phyloP scores from a whole-genome alignment of 192 early-diverging fungal species.

The Umbelopsis vinacea region DNA sequence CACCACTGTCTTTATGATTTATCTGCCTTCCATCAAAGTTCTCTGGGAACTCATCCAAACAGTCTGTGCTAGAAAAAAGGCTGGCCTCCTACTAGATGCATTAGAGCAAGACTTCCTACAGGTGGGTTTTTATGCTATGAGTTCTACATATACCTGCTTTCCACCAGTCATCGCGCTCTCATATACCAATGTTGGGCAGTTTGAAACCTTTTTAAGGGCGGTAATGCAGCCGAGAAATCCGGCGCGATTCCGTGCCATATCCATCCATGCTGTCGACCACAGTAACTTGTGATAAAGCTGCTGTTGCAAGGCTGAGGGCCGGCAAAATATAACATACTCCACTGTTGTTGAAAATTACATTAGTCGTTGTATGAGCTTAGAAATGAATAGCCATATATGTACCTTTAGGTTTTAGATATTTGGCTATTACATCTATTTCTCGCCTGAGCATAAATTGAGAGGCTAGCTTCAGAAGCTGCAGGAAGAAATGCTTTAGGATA shows the following conservation, averaged over 20 bases:
- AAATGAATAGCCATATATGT: background rate
- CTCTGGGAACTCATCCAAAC: slow-evolving; percentile 16
- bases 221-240: slow-evolving; percentile 53
- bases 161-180: slow-evolving; percentile 33
- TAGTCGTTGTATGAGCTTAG: background rate
- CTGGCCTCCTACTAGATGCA: background rate
- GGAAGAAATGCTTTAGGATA: background rate
- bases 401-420: slow-evolving; percentile 65
- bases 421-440: slow-evolving; percentile 52
- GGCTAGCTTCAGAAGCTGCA: slow-evolving; percentile 47
- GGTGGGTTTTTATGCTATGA: background rate
- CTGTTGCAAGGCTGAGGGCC: slow-evolving; percentile 48
- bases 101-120: background rate
- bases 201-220: slow-evolving; percentile 48
- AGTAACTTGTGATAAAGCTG: slow-evolving; percentile 34
- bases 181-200: slow-evolving; percentile 33
- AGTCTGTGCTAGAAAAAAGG: background rate
- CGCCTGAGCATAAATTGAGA: slow-evolving; percentile 64
- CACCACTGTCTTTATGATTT: slow-evolving; percentile 35
- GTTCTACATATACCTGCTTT: slow-evolving; percentile 38
- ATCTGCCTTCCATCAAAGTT: slow-evolving; percentile 26
- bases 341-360: slow-evolving; percentile 11
- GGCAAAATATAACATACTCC: slow-evolving; percentile 60
- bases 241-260: slow-evolving; percentile 38
- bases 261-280: slow-evolving; percentile 30